Conservation (phyloP, 2,329 filamentous ascomycete genomes). For the Trichoderma endophyticum region DNA sequence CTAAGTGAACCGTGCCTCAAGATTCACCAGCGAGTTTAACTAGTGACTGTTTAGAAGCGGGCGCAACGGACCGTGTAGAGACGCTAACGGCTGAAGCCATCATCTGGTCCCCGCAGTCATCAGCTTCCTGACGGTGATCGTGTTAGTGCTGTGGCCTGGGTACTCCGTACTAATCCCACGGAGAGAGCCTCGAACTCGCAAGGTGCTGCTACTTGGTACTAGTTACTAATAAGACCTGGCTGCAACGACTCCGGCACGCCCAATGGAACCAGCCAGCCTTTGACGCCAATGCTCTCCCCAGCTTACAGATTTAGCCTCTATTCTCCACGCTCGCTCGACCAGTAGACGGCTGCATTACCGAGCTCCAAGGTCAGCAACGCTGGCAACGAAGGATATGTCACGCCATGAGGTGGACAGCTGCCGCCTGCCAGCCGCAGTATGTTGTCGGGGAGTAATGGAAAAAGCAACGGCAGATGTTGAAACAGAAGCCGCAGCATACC, state of each 20-base stretch:
- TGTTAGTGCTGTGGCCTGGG: not conserved
- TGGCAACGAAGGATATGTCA: not conserved
- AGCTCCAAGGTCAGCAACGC: not conserved
- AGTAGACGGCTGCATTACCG: not conserved
- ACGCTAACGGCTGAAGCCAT: constrained; percentile 15
- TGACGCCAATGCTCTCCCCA: not conserved
- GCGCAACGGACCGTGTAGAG: constrained; percentile 18
- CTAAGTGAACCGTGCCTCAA: constrained; percentile 2
- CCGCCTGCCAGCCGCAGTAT: not conserved
- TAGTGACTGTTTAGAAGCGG: constrained; percentile 11
- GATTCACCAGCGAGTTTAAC: not conserved
- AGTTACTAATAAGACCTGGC: not conserved
- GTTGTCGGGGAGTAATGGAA: not conserved
- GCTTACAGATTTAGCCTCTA: not conserved
- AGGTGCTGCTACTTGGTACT: not conserved
- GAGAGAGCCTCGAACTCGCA: not conserved
- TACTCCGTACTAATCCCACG: constrained; percentile 13
- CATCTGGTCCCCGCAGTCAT: constrained; percentile 15
- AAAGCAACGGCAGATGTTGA: not conserved
- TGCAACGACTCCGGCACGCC: not conserved
- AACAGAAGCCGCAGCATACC: not conserved
- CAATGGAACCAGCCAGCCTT: not conserved
- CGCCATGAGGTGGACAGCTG: not conserved
- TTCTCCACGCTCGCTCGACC: not conserved
- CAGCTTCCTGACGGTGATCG: constrained; percentile 14